Evolutionary conservation across 2,329 filamentous ascomycete species (phyloP), one percentile per base, ranked within the genome.

Genomic region (Didymosphaeria variabile): DNA sequence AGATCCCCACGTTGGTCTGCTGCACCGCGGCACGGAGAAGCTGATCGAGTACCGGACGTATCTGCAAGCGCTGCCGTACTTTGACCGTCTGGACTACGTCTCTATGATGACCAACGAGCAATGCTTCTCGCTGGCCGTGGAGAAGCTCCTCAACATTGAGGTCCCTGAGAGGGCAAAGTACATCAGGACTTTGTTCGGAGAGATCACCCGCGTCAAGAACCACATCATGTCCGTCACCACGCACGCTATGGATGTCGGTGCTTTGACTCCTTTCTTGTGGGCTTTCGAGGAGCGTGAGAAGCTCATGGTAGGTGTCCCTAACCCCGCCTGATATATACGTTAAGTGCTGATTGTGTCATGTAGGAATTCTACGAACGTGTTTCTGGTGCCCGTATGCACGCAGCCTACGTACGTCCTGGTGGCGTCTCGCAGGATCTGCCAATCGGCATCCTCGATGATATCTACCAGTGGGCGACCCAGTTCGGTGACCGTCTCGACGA

Each of bases 81-180:
- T 99, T 79, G 95, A 99, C 83, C 93, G 95, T 72, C 86, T 99
- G 80, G 95, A 99, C 82, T 99, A 99, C 81, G 94, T 97, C 72
- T 97, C 93, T 75, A 99, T 99, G 96, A 99, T 99, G 95, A 99
- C 95, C 75, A 99, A 99, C 82, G 95, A 99, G 86, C 95, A 99
- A 83, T 97, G 93, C 78, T 99, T 93, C 82, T 89, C 93, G 40
- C 87, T 99, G 68, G 95, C 93, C 21, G 94, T 98, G 58, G 95
- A 99, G 87, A 99, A 99, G 86, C 87, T 99, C 63, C 85, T 99
- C 74, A 99, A 99, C 81, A 86, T 99, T 68, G 96, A 99, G 79
- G 92, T 99, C 66, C 95, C 95, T 26, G 91, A 95, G 67, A 87
- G 95, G 76, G 95, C 95, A 72, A 98, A 99, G 85, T 99, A 90